phyloP scores from a whole-genome alignment of 345 rosid species.

The Eucalyptus camaldulensis region DNA sequence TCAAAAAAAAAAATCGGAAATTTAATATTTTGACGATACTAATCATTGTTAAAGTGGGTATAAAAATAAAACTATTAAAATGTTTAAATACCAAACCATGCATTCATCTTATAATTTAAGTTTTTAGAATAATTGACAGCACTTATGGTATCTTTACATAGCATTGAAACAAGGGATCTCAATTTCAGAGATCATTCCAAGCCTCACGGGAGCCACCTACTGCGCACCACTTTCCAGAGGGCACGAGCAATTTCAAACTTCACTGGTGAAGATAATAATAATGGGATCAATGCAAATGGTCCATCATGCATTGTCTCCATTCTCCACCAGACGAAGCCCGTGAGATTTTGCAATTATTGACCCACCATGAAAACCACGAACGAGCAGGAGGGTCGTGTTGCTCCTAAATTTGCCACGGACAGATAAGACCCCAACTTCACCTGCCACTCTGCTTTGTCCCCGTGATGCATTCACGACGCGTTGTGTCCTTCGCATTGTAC shows the following conservation, averaged over 20 bases:
- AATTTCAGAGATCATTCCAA: not conserved
- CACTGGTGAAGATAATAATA: not conserved
- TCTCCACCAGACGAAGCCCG: not conserved
- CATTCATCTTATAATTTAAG: not conserved
- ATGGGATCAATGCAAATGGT: not conserved
- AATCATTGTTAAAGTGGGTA: not conserved
- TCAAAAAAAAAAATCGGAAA: not conserved
- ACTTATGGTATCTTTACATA: fast-evolving
- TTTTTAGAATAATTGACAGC: fast-evolving
- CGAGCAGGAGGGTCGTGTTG: not conserved
- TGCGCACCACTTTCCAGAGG: not conserved
- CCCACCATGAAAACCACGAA: not conserved
- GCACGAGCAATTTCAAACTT: not conserved
- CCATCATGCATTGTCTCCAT: not conserved
- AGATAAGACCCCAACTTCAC: not conserved
- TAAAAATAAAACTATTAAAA: not conserved
- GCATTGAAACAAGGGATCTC: not conserved
- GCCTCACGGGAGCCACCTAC: not conserved
- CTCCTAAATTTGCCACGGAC: not conserved
- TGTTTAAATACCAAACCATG: not conserved
- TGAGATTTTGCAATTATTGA: not conserved
- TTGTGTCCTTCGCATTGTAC: not conserved
- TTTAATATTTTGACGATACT: not conserved
- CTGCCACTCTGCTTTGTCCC: not conserved
- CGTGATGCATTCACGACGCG: not conserved